These are phyloP conservation scores for Microsporum ferrugineum DNA, from an alignment of 2,329 filamentous ascomycete species.

Conservation along the genomic window DNA sequence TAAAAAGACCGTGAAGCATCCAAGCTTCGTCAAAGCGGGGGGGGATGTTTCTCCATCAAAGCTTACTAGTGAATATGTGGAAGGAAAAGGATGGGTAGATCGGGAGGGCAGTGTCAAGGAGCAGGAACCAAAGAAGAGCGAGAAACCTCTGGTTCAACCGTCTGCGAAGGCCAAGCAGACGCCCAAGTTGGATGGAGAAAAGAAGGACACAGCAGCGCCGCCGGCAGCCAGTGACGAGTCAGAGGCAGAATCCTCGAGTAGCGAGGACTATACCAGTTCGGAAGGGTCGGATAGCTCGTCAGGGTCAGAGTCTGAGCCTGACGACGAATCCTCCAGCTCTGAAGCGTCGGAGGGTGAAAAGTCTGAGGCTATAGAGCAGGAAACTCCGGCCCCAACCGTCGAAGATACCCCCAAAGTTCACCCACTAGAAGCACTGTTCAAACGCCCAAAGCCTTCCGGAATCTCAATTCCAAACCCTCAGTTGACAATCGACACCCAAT, in stretches of 20 bases:
- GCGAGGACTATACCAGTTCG: background rate
- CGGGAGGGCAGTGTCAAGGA: slow-evolving; percentile 60
- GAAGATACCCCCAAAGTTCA: slow-evolving; percentile 47
- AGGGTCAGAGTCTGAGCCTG: background rate
- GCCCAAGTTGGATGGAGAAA: background rate
- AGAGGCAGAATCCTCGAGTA: background rate
- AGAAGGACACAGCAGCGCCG: background rate
- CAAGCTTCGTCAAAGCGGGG: slow-evolving; percentile 61
- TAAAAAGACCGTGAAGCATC: slow-evolving; percentile 68
- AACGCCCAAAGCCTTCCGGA: slow-evolving; percentile 44
- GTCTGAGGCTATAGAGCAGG: slow-evolving; percentile 17
- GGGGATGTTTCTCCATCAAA: slow-evolving; percentile 35
- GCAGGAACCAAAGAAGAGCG: slow-evolving; percentile 6
- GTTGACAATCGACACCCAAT: slow-evolving; percentile 45
- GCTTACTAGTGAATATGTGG: slow-evolving; percentile 55
- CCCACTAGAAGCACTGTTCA: slow-evolving; percentile 86
- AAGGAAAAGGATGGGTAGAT: slow-evolving; percentile 83
- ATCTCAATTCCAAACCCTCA: slow-evolving; percentile 21
- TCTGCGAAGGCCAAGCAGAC: background rate
- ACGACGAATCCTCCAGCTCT: background rate
- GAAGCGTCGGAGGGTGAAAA: slow-evolving; percentile 11
- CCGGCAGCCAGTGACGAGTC: background rate
- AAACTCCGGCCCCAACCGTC: background rate
- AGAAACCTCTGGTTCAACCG: background rate
- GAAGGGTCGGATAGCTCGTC: background rate